Percentiles rank a stretch among this genome's conserved stretches.
Conservation (phyloP, 73 alveolate genomes). For the Blepharisma japonicum region DNA sequence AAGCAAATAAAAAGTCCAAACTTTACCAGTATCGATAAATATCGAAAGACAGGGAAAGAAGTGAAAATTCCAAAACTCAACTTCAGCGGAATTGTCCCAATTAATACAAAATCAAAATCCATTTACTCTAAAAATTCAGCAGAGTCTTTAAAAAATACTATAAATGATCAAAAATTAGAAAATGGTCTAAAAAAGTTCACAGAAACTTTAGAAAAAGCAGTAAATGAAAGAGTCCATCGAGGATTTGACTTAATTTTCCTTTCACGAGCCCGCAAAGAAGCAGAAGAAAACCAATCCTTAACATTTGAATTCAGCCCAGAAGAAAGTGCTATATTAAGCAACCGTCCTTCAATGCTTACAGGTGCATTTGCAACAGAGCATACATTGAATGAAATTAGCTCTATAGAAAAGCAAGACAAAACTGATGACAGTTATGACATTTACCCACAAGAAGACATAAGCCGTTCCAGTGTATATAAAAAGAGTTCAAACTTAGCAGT, state of each 20-base stretch:
- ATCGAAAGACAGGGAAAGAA: neutral
- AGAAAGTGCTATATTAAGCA: slow-evolving; percentile 5
- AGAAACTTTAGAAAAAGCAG: neutral
- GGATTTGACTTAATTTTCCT: slow-evolving; percentile 23
- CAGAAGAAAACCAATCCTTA: neutral
- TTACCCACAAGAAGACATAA: neutral
- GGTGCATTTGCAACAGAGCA: slow-evolving; percentile 10
- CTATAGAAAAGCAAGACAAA: neutral
- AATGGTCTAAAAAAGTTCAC: slow-evolving; percentile 3
- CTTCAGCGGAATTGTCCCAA: neutral
- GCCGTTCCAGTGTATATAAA: neutral
- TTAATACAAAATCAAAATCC: neutral
- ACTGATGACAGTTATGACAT: neutral
- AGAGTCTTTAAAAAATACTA: neutral
- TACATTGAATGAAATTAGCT: neutral
- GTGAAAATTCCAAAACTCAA: slow-evolving; percentile 20
- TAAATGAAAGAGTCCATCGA: neutral
- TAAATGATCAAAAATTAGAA: neutral
- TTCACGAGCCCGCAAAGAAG: neutral
- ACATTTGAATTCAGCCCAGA: slow-evolving; percentile 17
- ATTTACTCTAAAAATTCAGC: neutral
- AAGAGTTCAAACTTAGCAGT: neutral
- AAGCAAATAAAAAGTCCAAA: neutral
- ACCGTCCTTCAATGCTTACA: slow-evolving; percentile 14
- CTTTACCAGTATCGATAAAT: neutral